Evolutionary conservation across 148 eudicot genomes (phyloP).

Genomic region (Bassia scoparia): DNA sequence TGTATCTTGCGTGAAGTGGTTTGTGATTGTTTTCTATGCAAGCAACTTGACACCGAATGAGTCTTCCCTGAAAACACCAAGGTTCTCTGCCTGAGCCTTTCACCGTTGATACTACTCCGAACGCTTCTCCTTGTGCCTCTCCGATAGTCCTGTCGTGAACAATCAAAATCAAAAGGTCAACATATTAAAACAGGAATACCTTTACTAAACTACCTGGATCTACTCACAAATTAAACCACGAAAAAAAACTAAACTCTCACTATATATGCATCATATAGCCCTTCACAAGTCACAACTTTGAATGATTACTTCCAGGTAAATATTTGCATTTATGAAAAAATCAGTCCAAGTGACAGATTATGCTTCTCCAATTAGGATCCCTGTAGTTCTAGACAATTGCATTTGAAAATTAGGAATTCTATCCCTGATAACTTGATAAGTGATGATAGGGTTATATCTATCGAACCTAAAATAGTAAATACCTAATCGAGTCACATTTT

Average conservation of each 20-base stretch:
- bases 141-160: conserved; percentile 49
- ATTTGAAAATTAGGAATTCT: not conserved
- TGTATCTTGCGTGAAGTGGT: conserved; percentile 76
- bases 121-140: conserved; percentile 51
- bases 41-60: conserved; percentile 57
- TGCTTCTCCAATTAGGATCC: not conserved
- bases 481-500: not conserved
- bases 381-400: not conserved
- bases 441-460: not conserved
- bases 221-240: not conserved
- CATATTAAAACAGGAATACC: not conserved
- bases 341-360: not conserved
- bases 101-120: conserved; percentile 44
- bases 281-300: too few species aligned
- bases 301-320: too few species aligned
- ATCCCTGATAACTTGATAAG: not conserved
- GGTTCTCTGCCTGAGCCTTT: conserved; percentile 51
- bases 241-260: not conserved
- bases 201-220: too few species aligned
- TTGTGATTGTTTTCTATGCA: conserved; percentile 56
- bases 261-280: not conserved
- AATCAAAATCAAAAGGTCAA: not conserved
- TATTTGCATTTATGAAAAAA: too few species aligned
- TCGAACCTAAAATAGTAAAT: too few species aligned
- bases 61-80: conserved; percentile 52